Evolutionary conservation across 305 asterid genomes (phyloP).

Genomic region (Stenogyne calaminthoides): DNA sequence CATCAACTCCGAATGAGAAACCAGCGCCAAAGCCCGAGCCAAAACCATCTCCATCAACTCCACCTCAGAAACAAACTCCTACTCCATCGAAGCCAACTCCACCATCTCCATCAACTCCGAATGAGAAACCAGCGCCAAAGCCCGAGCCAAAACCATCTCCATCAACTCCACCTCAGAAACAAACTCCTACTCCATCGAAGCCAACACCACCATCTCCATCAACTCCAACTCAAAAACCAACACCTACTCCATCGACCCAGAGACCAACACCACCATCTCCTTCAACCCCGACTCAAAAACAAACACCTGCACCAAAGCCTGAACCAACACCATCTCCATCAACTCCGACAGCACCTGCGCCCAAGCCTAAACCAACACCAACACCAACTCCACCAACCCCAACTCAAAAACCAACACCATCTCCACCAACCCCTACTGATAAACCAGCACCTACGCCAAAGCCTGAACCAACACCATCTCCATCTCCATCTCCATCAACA

Average conservation of each 20-base stretch:
- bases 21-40: no score
- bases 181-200: background rate
- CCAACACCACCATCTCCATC: background rate
- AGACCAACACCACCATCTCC: background rate
- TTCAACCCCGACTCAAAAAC: background rate
- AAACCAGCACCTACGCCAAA: background rate
- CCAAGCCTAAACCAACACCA: background rate
- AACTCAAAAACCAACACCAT: background rate
- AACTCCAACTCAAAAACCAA: background rate
- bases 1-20: no score
- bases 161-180: background rate
- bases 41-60: no score
- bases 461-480: background rate
- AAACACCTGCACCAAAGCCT: constrained; percentile 13
- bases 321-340: constrained; percentile 3
- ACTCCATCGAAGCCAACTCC: no score
- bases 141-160: background rate
- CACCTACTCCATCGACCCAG: background rate
- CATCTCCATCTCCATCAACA: background rate
- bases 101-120: background rate
- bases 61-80: no score
- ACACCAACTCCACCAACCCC: background rate
- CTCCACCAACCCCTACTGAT: background rate
- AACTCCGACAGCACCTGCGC: background rate
- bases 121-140: background rate